Evolutionary conservation across 805 yeast species (phyloP).

Genomic region (Monosporozyma siamensis): DNA sequence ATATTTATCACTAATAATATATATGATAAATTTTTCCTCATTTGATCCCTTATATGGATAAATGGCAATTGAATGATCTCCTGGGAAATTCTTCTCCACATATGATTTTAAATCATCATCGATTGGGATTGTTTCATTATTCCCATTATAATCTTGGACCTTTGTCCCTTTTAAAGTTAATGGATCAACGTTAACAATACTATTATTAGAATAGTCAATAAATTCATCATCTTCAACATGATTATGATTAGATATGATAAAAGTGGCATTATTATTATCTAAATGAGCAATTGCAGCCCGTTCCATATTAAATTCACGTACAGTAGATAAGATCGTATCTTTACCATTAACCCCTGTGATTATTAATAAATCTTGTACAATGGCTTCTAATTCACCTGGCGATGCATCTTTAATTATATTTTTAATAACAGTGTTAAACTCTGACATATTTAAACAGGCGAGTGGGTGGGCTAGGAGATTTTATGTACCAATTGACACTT

Average conservation of each 20-base stretch:
- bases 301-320: slow-evolving; percentile 35
- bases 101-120: slow-evolving; percentile 34
- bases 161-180: slow-evolving; percentile 41
- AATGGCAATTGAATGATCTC: slow-evolving; percentile 38
- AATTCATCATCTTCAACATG: slow-evolving; percentile 38
- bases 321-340: slow-evolving; percentile 28
- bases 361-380: slow-evolving; percentile 34
- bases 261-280: slow-evolving; percentile 25
- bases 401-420: slow-evolving; percentile 27
- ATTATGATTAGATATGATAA: slow-evolving; percentile 43
- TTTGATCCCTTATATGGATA: slow-evolving; percentile 28
- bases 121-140: background rate
- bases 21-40: slow-evolving; percentile 32
- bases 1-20: slow-evolving; percentile 61
- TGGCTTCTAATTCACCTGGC: slow-evolving; percentile 29
- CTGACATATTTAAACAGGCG: slow-evolving; percentile 1
- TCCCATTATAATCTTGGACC: slow-evolving; percentile 26
- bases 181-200: slow-evolving; percentile 53
- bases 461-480: too few species aligned
- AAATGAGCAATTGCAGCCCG: slow-evolving; percentile 27
- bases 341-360: slow-evolving; percentile 35
- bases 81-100: slow-evolving; percentile 58
- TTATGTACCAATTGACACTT: background rate
- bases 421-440: slow-evolving; percentile 21
- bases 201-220: too few species aligned